Conservation (phyloP, 75 land plant species). For the Larix kaempferi region DNA sequence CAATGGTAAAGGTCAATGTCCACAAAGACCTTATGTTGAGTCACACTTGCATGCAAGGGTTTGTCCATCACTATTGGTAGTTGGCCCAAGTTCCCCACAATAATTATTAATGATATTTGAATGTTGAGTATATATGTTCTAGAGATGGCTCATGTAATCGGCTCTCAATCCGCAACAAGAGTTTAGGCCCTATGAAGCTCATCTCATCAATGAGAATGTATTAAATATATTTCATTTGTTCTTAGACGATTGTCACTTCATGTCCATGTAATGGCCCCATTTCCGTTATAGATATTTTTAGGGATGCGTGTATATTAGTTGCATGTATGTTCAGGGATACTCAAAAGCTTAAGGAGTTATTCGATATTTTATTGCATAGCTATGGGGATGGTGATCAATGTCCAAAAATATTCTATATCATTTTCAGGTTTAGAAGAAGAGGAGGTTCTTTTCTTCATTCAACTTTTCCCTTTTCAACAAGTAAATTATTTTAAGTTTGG, state of each 20-base stretch:
- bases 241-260: not conserved
- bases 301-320: not conserved
- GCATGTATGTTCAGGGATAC: not conserved
- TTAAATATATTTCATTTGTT: not conserved
- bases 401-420: too few relatives aligned
- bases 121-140: not conserved
- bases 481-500: too few relatives aligned
- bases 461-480: too few relatives aligned
- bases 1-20: too few relatives aligned
- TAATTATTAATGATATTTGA: not conserved
- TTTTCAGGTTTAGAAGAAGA: too few relatives aligned
- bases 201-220: not conserved
- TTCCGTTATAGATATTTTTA: not conserved
- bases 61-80: not conserved
- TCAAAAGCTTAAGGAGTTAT: not conserved
- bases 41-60: too few relatives aligned
- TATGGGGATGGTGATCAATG: too few relatives aligned
- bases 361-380: too few relatives aligned
- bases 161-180: not conserved
- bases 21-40: too few relatives aligned
- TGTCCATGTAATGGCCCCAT: not conserved
- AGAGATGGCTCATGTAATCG: not conserved
- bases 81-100: not conserved
- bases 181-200: not conserved
- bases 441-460: too few relatives aligned